phyloP scores from a whole-genome alignment of 2,329 filamentous ascomycete species.

The Paramyrothecium roridum region DNA sequence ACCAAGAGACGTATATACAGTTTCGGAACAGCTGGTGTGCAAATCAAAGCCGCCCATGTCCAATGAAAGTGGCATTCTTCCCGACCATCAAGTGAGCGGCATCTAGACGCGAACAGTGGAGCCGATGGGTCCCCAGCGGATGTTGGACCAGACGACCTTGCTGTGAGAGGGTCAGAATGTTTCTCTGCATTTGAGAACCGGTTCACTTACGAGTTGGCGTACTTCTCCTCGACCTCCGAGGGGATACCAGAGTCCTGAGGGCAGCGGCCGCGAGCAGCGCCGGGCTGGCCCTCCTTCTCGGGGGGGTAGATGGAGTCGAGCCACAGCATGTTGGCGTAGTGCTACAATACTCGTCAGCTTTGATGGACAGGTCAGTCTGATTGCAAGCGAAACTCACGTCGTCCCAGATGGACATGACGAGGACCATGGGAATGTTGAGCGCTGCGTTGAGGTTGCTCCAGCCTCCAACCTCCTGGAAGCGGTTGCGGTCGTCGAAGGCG shows the following conservation, averaged over 20 bases:
- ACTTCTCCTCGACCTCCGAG: constrained; percentile 13
- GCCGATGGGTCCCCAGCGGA: constrained; percentile 41
- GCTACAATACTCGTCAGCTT: constrained; percentile 30
- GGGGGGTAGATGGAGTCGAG: constrained; percentile 61
- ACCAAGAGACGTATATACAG: too few relatives aligned
- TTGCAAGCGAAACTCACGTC: constrained; percentile 22
- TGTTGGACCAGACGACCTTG: constrained; percentile 44
- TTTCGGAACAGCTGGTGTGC: too few relatives aligned
- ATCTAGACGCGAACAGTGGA: not conserved
- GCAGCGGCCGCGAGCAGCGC: constrained; percentile 18
- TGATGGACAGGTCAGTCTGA: not conserved
- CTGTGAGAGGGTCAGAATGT: constrained; percentile 18
- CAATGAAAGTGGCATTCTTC: not conserved
- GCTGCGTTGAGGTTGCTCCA: constrained; percentile 52
- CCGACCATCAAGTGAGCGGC: not conserved
- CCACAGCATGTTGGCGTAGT: constrained; percentile 67
- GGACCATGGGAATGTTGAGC: constrained; percentile 56
- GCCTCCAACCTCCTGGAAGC: constrained; percentile 54
- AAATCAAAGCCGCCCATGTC: too few relatives aligned
- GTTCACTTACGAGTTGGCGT: constrained; percentile 11
- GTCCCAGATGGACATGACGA: constrained; percentile 59
- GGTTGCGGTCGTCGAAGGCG: constrained; percentile 45
- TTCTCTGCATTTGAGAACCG: not conserved
- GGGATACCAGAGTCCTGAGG: constrained; percentile 19
- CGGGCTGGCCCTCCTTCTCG: constrained; percentile 19